Conservation (phyloP, 257 asterid genomes). For the Nicotiana benthamiana region DNA sequence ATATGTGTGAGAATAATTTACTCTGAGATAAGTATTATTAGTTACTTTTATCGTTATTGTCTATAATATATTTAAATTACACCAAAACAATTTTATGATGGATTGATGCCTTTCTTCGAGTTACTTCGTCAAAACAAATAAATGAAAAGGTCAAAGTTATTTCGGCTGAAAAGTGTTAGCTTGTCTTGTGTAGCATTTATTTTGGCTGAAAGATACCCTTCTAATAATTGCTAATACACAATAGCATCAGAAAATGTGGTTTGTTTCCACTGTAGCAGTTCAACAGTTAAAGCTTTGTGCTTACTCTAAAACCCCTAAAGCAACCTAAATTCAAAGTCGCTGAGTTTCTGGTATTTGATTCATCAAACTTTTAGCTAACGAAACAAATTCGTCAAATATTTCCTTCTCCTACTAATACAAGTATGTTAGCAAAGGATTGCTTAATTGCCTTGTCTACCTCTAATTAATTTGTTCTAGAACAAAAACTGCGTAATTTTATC, state of each 20-base stretch:
- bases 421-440: slow-evolving; percentile 1
- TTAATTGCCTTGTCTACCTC: slow-evolving; percentile 21
- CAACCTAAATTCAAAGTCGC: slow-evolving; percentile 27
- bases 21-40: too few species aligned
- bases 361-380: slow-evolving; percentile 41
- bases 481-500: background rate
- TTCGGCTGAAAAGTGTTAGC: background rate
- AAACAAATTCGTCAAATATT: slow-evolving; percentile 37
- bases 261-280: background rate
- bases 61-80: too few species aligned
- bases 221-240: too few species aligned
- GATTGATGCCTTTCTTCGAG: too few species aligned
- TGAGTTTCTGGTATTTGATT: slow-evolving; percentile 40
- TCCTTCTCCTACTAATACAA: slow-evolving; percentile 1
- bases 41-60: too few species aligned
- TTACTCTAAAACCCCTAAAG: background rate
- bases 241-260: background rate
- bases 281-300: background rate
- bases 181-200: background rate
- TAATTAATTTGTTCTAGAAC: slow-evolving; percentile 1
- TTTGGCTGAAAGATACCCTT: background rate
- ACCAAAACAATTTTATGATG: too few species aligned
- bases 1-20: too few species aligned
- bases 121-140: background rate
- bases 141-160: background rate